Evolutionary conservation across 495 filamentous ascomycete species (phyloP).

Genomic region (Neurospora sp.): DNA sequence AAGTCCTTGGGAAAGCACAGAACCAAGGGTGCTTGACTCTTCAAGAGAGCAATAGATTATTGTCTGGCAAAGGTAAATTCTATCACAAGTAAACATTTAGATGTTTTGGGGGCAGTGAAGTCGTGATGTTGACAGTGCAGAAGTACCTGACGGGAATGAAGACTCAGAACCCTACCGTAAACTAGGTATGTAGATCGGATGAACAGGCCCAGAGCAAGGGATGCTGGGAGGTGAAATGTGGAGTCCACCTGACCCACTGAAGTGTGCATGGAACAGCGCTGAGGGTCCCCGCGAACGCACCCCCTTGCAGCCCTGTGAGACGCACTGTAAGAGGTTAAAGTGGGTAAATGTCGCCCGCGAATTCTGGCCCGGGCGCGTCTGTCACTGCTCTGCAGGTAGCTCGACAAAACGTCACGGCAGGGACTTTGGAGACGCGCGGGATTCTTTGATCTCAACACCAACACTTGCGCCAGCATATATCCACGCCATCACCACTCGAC

Average conservation of each 20-base stretch:
- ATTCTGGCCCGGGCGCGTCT: not conserved
- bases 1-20: not conserved
- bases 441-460: not conserved
- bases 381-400: too few species aligned
- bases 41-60: too few species aligned
- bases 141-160: not conserved
- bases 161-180: not conserved
- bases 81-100: not conserved
- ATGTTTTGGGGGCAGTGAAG: not conserved
- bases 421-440: not conserved
- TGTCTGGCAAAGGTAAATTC: too few species aligned
- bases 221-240: not conserved
- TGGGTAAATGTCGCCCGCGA: not conserved
- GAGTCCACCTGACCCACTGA: not conserved
- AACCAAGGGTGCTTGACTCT: too few species aligned
- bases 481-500: not conserved
- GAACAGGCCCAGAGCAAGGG: not conserved
- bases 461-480: not conserved
- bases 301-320: not conserved
- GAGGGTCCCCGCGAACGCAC: not conserved
- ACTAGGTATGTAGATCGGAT: too few species aligned
- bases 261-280: not conserved
- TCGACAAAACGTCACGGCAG: not conserved
- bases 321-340: not conserved
- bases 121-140: not conserved